phyloP scores from a whole-genome alignment of 1,284 basidiomycete genomes.

The Fomes fomentarius region DNA sequence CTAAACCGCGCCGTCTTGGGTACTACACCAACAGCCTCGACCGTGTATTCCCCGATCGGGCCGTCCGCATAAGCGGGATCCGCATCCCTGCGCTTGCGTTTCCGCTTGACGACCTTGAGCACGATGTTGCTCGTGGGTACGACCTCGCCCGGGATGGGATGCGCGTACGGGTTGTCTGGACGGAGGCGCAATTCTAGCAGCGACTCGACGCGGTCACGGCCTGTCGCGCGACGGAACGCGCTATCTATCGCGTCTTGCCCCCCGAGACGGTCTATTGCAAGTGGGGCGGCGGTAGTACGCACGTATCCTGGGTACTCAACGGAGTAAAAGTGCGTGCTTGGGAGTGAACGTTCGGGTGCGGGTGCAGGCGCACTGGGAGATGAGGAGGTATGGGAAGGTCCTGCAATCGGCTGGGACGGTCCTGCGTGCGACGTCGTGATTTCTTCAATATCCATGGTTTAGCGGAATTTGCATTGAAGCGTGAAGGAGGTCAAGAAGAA shows the following conservation, averaged over 20 bases:
- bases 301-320: slow-evolving; percentile 93
- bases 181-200: slow-evolving; percentile 77
- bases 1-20: slow-evolving; percentile 88
- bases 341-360: slow-evolving; percentile 54
- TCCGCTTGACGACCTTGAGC: slow-evolving; percentile 78
- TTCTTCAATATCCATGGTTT: background rate
- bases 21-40: slow-evolving; percentile 77
- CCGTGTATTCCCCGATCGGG: slow-evolving; percentile 76
- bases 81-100: slow-evolving; percentile 45
- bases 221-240: slow-evolving; percentile 67
- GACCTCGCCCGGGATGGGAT: slow-evolving; percentile 82
- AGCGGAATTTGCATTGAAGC: background rate
- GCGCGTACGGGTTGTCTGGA: slow-evolving; percentile 74
- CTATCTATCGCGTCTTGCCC: slow-evolving; percentile 70
- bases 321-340: slow-evolving; percentile 70
- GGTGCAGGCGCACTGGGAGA: background rate
- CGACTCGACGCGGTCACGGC: slow-evolving; percentile 52
- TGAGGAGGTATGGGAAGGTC: background rate
- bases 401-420: slow-evolving; percentile 4
- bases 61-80: slow-evolving; percentile 37
- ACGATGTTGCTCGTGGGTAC: slow-evolving; percentile 79
- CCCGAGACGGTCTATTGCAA: slow-evolving; percentile 69
- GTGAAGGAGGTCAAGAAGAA: background rate
- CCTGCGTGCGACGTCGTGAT: slow-evolving; percentile 12
- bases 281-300: slow-evolving; percentile 57